Conservation (phyloP, 306 rosid genomes). For the Sindora glabra region DNA sequence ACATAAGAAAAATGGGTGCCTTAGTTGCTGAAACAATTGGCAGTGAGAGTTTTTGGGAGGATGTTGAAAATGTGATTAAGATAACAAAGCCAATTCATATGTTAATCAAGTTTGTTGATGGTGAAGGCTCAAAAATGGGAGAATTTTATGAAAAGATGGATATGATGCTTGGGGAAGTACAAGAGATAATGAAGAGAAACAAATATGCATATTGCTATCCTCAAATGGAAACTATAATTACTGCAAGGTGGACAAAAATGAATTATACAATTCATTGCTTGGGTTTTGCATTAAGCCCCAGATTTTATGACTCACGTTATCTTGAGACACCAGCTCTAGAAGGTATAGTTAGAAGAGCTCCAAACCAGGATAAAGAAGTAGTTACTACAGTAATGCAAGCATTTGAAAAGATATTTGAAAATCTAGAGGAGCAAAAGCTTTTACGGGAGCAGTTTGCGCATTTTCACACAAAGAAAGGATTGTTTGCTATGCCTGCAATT, state of each 20-base stretch:
- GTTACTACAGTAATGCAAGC: background rate
- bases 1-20: background rate
- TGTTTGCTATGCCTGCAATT: background rate
- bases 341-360: background rate
- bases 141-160: background rate
- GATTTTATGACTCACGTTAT: background rate
- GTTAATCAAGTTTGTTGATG: background rate
- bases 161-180: too few relatives aligned
- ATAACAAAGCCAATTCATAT: background rate
- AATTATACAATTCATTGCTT: too few relatives aligned
- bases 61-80: background rate
- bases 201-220: too few relatives aligned
- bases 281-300: background rate
- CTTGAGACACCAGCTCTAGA: background rate
- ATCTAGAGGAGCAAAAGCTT: background rate
- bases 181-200: too few relatives aligned
- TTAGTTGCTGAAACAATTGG: background rate
- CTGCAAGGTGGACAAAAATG: background rate
- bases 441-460: background rate
- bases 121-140: background rate
- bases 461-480: background rate
- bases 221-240: too few relatives aligned
- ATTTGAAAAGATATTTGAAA: background rate
- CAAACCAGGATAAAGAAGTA: background rate
- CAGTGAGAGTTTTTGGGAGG: too few relatives aligned